These are phyloP conservation scores for Pittosporum tobira DNA, from an alignment of 129 eudicot genomes.

Conservation along the genomic window DNA sequence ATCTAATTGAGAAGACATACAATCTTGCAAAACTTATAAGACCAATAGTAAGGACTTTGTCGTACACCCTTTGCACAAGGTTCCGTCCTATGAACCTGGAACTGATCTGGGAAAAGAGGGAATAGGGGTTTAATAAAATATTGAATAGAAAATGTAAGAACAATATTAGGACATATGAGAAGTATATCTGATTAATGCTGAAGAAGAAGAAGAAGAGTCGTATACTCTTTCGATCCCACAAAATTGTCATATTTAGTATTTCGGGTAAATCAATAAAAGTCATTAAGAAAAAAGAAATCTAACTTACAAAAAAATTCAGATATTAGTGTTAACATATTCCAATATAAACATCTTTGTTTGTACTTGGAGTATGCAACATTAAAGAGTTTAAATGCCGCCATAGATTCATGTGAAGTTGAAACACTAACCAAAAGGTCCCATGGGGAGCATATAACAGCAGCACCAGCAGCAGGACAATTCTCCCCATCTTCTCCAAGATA, in stretches of 20 bases:
- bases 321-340: too few relatives aligned
- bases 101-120: conserved; percentile 47
- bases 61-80: conserved; percentile 70
- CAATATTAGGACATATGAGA: not conserved
- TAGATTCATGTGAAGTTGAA: not conserved
- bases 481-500: conserved; percentile 16
- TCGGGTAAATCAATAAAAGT: not conserved
- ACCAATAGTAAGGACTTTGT: conserved; percentile 81
- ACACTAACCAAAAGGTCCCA: conserved; percentile 12
- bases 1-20: conserved; percentile 40
- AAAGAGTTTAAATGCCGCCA: too few relatives aligned
- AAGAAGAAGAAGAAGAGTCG: not conserved
- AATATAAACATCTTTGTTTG: too few relatives aligned
- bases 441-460: conserved; percentile 14
- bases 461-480: conserved; percentile 9
- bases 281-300: too few relatives aligned
- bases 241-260: not conserved
- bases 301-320: too few relatives aligned
- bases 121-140: not conserved
- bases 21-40: conserved; percentile 81
- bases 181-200: not conserved
- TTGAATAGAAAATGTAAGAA: not conserved
- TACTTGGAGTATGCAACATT: not conserved
- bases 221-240: not conserved
- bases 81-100: conserved; percentile 76